Conservation (phyloP, 805 yeast genomes). For the Candida arabinofermentans region DNA sequence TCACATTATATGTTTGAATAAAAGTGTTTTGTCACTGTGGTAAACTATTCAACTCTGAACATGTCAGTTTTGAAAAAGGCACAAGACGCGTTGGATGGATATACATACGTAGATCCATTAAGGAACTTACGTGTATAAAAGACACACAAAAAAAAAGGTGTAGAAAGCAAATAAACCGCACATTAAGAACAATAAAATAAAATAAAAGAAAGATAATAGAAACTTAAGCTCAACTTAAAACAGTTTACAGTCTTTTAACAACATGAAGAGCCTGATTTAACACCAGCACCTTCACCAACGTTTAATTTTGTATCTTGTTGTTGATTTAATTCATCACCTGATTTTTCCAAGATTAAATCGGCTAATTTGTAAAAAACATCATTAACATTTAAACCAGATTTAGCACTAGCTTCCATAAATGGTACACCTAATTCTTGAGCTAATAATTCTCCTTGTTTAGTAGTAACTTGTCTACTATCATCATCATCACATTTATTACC, state of each 20-base stretch:
- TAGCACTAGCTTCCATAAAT: constrained; percentile 94
- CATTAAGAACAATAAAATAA: background rate
- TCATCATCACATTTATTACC: constrained; percentile 95
- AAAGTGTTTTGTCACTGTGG: no score
- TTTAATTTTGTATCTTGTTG: constrained; percentile 23
- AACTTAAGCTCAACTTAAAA: background rate
- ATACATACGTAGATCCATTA: no score
- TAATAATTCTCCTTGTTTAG: constrained; percentile 85
- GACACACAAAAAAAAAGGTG: no score
- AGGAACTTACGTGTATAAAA: no score
- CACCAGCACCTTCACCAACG: constrained; percentile 19
- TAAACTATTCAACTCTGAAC: no score
- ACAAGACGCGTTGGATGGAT: no score
- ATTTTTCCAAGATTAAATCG: constrained; percentile 76
- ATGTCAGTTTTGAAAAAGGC: no score
- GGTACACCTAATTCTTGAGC: constrained; percentile 87
- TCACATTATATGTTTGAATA: no score
- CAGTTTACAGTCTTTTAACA: no score
- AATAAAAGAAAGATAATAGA: background rate
- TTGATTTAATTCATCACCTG: constrained; percentile 38
- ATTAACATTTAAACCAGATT: constrained; percentile 87
- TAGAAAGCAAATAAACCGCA: no score
- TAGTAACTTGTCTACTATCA: constrained; percentile 78
- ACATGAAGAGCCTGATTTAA: constrained; percentile 23
- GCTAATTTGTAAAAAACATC: constrained; percentile 90